phyloP scores from a whole-genome alignment of 176 grass and related monocot species.

The Avena sativa region DNA sequence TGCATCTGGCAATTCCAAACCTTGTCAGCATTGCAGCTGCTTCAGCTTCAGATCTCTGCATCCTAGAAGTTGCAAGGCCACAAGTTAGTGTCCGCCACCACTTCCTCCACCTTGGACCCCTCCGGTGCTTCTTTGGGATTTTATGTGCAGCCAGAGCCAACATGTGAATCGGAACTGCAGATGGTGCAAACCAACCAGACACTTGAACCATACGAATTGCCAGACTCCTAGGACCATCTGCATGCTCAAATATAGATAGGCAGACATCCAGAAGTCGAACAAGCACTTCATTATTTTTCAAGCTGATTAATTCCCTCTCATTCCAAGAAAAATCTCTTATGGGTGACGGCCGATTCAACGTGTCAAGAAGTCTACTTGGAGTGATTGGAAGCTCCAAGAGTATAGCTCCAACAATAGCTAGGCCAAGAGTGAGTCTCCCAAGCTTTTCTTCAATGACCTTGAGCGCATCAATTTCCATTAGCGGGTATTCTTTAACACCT shows the following conservation, averaged over 20 bases:
- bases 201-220: constrained; percentile 89
- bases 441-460: constrained; percentile 92
- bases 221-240: constrained; percentile 83
- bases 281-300: constrained; percentile 72
- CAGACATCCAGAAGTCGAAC: constrained; percentile 87
- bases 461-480: constrained; percentile 87
- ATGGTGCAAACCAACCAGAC: constrained; percentile 87
- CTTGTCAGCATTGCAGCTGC: constrained; percentile 87
- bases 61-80: constrained; percentile 59
- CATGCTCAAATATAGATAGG: constrained; percentile 94
- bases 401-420: constrained; percentile 85
- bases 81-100: constrained; percentile 63
- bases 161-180: constrained; percentile 67
- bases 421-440: constrained; percentile 80
- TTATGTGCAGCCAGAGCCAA: constrained; percentile 88
- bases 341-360: constrained; percentile 84
- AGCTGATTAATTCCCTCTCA: constrained; percentile 65
- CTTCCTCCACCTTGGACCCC: constrained; percentile 70
- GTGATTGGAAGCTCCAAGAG: constrained; percentile 92
- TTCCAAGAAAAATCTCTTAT: constrained; percentile 69
- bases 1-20: constrained; percentile 89
- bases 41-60: constrained; percentile 92
- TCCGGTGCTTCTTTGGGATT: constrained; percentile 71
- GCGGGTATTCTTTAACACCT: constrained; percentile 72
- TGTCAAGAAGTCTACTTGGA: constrained; percentile 89